These are phyloP conservation scores for Kodamaea sp. DNA, from an alignment of 1,139 yeast species.

Conservation along the genomic window DNA sequence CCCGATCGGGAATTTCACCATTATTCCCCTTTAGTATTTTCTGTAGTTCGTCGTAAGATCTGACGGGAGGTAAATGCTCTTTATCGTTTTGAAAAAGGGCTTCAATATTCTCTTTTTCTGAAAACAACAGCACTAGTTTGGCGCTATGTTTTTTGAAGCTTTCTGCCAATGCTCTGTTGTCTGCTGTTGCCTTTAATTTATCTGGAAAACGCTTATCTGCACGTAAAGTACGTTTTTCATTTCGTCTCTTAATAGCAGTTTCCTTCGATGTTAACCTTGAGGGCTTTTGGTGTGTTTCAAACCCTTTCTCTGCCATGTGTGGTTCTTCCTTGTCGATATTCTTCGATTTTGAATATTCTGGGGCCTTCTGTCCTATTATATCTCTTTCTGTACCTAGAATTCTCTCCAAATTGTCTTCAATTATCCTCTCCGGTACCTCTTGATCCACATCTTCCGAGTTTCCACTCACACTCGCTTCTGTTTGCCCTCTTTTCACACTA, in stretches of 20 bases:
- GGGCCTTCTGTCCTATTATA: neutral
- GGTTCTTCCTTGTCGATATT: no score
- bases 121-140: conserved; percentile 20
- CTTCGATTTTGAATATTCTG: no score
- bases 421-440: no score
- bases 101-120: conserved; percentile 16
- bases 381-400: neutral
- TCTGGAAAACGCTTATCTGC: conserved; percentile 9
- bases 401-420: neutral
- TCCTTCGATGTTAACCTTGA: conserved; percentile 3
- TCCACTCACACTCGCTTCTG: no score
- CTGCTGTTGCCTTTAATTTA: conserved; percentile 9
- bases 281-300: no score
- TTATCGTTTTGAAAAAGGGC: conserved; percentile 14
- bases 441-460: no score
- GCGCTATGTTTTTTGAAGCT: conserved; percentile 20
- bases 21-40: neutral
- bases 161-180: conserved; percentile 15
- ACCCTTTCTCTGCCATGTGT: no score
- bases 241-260: conserved; percentile 1
- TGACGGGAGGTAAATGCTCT: neutral
- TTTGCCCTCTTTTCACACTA: neutral
- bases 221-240: conserved; percentile 8
- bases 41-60: conserved; percentile 3
- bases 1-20: neutral